phyloP scores from a whole-genome alignment of 73 alveolate genomes.

The Stentor coeruleus region DNA sequence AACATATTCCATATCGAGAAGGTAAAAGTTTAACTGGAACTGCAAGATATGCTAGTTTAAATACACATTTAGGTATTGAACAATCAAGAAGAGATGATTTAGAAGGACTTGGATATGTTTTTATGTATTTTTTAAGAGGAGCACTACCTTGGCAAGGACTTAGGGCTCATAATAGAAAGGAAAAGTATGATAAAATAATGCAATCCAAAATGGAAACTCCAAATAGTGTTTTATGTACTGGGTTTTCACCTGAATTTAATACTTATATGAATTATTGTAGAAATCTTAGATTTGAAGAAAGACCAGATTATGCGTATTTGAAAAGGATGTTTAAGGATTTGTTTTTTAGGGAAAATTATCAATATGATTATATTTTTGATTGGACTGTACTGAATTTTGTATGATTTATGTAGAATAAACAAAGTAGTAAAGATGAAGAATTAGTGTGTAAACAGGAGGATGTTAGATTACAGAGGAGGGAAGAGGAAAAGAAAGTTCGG shows the following conservation, averaged over 20 bases:
- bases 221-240: slow-evolving; percentile 71
- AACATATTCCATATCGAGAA: slow-evolving; percentile 80
- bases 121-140: slow-evolving; percentile 81
- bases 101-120: slow-evolving; percentile 73
- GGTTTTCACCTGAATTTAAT: slow-evolving; percentile 72
- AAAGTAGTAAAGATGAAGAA: no score
- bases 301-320: slow-evolving; percentile 76
- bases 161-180: slow-evolving; percentile 64
- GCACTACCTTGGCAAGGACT: slow-evolving; percentile 87
- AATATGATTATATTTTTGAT: slow-evolving; percentile 34
- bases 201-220: slow-evolving; percentile 68
- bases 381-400: no score
- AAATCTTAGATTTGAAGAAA: slow-evolving; percentile 67
- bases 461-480: no score
- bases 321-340: slow-evolving; percentile 57
- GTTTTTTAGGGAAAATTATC: slow-evolving; percentile 29
- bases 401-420: no score
- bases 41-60: slow-evolving; percentile 31
- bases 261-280: slow-evolving; percentile 61
- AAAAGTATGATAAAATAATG: slow-evolving; percentile 65
- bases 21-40: slow-evolving; percentile 50
- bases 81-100: slow-evolving; percentile 90
- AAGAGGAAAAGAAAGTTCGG: no score
- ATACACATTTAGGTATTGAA: slow-evolving; percentile 56
- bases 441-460: no score